Evolutionary conservation across 371 early-diverging fungal genomes (phyloP), one percentile per base, ranked within the genome.

Genomic region (Apophysomyces elegans): DNA sequence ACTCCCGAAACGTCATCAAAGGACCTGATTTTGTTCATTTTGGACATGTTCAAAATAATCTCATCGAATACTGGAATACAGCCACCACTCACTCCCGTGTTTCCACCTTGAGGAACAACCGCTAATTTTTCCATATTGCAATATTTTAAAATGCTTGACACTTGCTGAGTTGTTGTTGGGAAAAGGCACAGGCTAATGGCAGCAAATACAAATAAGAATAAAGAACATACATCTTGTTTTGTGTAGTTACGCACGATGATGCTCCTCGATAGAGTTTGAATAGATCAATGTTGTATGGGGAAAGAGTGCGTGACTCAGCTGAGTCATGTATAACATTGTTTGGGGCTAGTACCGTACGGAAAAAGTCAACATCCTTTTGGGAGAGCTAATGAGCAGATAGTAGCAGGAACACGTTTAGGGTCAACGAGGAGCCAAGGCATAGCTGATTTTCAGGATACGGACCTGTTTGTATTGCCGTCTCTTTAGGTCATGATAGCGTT

Each of bases 41-140:
- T 84, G 58, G 80, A 78, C 70, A 87, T 82, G 59, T 84, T 88
- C 50, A 97, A 61, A 41, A 97, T 84, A 58, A 97, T 85, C 72
- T 97, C 97, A 64, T 97, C 97, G 76, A 92, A 91, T 0, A 96
- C 93, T 1, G 96, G 93, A 4, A 94, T 91, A 41, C 89, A 84
- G 8, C 96, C 97, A 58, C 96, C 78, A 50, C 89, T 88, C 9
- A 93, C 81, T 16, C 96, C 96, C 0, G 96, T 97, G 75, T 97
- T 97, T 38, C 96, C 98, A 56, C 97, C 98, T 74, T 98, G 98
- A 11, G 97, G 96, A 5, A 94, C 94, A 21, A 98, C 91, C 0
- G 95, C 96, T 14, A 97, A 72, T 63, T 59, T 69, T 37, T 88
- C 66, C 9, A 83, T 83, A 70, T 93, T 90, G 84, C 97, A 97